These are phyloP conservation scores for Dipodascus geniculatus DNA, from an alignment of 805 yeast species.

Conservation along the genomic window DNA sequence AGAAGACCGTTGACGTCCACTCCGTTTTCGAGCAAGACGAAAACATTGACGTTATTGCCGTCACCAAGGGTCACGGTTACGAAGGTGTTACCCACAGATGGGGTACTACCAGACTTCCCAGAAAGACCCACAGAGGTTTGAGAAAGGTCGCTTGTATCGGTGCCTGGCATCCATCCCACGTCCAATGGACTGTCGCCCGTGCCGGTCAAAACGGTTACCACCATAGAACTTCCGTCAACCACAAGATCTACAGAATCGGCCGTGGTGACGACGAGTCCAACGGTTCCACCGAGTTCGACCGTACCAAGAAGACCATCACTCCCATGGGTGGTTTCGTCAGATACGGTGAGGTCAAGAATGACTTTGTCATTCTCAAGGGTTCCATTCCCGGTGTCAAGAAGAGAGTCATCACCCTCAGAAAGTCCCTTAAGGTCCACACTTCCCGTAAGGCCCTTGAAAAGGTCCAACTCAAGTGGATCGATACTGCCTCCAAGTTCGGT, in stretches of 20 bases:
- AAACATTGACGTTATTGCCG: slow-evolving; percentile 96
- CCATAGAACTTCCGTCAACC: slow-evolving; percentile 99
- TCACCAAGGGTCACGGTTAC: slow-evolving; percentile 99
- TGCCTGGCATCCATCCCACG: slow-evolving; percentile 99
- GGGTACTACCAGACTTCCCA: slow-evolving; percentile 99
- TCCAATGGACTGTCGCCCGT: slow-evolving; percentile 98
- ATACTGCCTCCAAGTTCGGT: slow-evolving; percentile 99
- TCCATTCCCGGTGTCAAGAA: slow-evolving; percentile 99
- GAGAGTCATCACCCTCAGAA: slow-evolving; percentile 98
- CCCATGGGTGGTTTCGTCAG: slow-evolving; percentile 99
- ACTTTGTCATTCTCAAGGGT: slow-evolving; percentile 95
- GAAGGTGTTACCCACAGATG: slow-evolving; percentile 99
- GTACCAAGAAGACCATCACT: slow-evolving; percentile 98
- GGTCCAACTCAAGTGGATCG: slow-evolving; percentile 98
- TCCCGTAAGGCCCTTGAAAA: slow-evolving; percentile 95
- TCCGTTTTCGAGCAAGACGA: slow-evolving; percentile 97
- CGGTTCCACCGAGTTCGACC: slow-evolving; percentile 96
- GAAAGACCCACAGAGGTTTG: slow-evolving; percentile 99
- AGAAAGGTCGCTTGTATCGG: slow-evolving; percentile 99
- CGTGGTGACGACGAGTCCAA: slow-evolving; percentile 86
- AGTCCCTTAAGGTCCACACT: slow-evolving; percentile 94
- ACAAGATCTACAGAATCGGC: slow-evolving; percentile 99
- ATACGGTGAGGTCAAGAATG: slow-evolving; percentile 97
- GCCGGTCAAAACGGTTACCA: slow-evolving; percentile 99
- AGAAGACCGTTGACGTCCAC: slow-evolving; percentile 94